Evolutionary conservation across 2,329 filamentous ascomycete genomes (phyloP).

Genomic region (Cladosporium sp.): DNA sequence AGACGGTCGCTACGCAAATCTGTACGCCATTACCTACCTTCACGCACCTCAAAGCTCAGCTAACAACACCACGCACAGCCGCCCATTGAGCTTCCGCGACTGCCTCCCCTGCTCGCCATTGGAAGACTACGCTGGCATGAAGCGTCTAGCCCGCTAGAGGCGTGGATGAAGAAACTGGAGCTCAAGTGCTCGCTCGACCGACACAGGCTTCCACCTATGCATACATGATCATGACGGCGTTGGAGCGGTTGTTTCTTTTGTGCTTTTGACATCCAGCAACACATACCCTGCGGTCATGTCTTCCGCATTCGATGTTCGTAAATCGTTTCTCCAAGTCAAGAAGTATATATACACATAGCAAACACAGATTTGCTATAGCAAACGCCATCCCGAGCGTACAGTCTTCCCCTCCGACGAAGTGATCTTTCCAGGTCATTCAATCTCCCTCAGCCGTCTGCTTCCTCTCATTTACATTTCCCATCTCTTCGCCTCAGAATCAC

Average conservation of each 20-base stretch:
- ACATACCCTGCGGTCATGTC: slow-evolving; percentile 5
- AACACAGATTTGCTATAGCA: background rate
- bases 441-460: no score
- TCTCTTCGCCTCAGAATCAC: no score
- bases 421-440: no score
- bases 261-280: background rate
- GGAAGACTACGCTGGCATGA: slow-evolving; percentile 28
- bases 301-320: background rate
- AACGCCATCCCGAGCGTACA: no score
- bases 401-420: no score
- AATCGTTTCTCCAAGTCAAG: background rate
- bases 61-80: slow-evolving; percentile 17
- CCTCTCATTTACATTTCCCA: no score
- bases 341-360: slow-evolving; percentile 2
- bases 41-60: background rate
- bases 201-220: background rate
- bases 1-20: slow-evolving; percentile 26
- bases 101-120: slow-evolving; percentile 30
- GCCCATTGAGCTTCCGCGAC: slow-evolving; percentile 31
- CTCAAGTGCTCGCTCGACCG: no score
- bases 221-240: slow-evolving; percentile 11
- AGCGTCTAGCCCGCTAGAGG: background rate
- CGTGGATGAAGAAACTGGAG: background rate
- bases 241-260: background rate
- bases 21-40: slow-evolving; percentile 19